Conservation (phyloP, 2,329 filamentous ascomycete species). For the Thielaviopsis punctulata region DNA sequence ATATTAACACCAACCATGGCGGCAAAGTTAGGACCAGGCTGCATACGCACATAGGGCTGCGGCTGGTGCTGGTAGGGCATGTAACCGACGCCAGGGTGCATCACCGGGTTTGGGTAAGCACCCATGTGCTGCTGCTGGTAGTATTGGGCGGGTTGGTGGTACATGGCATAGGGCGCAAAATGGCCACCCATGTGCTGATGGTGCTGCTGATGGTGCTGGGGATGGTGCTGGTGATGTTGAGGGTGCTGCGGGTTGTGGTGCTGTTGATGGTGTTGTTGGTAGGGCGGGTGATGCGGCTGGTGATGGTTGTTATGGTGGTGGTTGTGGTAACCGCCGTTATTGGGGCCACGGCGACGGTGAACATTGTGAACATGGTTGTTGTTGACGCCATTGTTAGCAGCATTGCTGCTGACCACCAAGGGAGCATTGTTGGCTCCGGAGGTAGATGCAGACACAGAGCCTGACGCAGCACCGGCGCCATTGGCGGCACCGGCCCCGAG, state of each 20-base stretch:
- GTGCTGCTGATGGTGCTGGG: slow-evolving; percentile 18
- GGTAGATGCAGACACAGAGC: neutral
- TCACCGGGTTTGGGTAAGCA: slow-evolving; percentile 25
- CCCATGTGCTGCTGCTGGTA: slow-evolving; percentile 20
- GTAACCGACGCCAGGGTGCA: slow-evolving; percentile 22
- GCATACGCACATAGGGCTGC: neutral
- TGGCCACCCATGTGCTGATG: slow-evolving; percentile 3
- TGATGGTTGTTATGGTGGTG: slow-evolving; percentile 15
- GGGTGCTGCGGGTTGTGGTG: slow-evolving; percentile 14
- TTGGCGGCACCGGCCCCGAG: slow-evolving; percentile 2
- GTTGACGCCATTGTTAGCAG: slow-evolving; percentile 10
- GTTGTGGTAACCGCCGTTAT: slow-evolving; percentile 22
- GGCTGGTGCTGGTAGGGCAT: slow-evolving; percentile 26
- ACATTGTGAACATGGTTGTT: slow-evolving; percentile 18
- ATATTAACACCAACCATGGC: slow-evolving; percentile 24
- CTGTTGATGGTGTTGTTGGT: slow-evolving; percentile 17
- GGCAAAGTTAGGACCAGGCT: slow-evolving; percentile 9
- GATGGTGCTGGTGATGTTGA: slow-evolving; percentile 20
- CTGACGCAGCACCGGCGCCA: neutral
- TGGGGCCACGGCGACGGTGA: slow-evolving; percentile 20
- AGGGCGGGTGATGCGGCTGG: slow-evolving; percentile 16
- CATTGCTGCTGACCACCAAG: neutral
- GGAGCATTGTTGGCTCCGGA: neutral
- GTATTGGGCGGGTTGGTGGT: slow-evolving; percentile 17
- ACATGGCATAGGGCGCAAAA: slow-evolving; percentile 5